A percentile compares a stretch with the other conserved stretches of the same genome.
phyloP scores from a whole-genome alignment of 768 basidiomycete genomes.

The Suillus cothurnatus region DNA sequence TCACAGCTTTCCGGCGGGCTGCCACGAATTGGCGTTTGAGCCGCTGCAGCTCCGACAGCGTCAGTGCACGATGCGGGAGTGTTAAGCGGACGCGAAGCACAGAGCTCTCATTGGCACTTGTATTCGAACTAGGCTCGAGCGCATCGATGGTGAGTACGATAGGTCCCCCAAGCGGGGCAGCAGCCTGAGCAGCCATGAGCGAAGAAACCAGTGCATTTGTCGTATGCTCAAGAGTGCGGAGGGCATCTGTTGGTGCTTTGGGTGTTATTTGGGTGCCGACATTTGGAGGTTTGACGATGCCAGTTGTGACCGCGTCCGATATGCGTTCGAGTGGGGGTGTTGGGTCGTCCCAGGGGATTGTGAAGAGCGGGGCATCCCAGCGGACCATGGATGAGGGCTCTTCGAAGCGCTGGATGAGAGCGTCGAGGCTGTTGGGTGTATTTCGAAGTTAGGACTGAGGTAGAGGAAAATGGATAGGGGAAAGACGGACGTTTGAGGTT shows the following conservation, averaged over 20 bases:
- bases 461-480: not conserved
- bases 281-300: constrained; percentile 84
- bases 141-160: constrained; percentile 43
- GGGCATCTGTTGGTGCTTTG: constrained; percentile 86
- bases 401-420: constrained; percentile 86
- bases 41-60: constrained; percentile 86
- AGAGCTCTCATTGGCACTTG: not conserved
- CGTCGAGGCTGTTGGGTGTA: constrained; percentile 30
- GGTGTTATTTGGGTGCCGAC: constrained; percentile 74
- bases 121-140: constrained; percentile 27
- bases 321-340: constrained; percentile 67
- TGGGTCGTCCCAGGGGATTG: constrained; percentile 74
- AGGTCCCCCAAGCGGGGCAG: constrained; percentile 49
- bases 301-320: constrained; percentile 80
- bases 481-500: constrained; percentile 62
- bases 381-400: constrained; percentile 98
- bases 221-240: constrained; percentile 83
- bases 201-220: constrained; percentile 69
- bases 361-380: constrained; percentile 97
- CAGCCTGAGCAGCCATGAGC: constrained; percentile 66
- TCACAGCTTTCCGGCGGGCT: constrained; percentile 87
- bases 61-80: constrained; percentile 71
- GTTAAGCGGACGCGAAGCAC: constrained; percentile 48
- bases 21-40: constrained; percentile 90
- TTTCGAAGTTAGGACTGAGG: not conserved